Base-by-base conservation (phyloP, 2,329 filamentous ascomycete species). In the Talaromyces sp. region DNA sequence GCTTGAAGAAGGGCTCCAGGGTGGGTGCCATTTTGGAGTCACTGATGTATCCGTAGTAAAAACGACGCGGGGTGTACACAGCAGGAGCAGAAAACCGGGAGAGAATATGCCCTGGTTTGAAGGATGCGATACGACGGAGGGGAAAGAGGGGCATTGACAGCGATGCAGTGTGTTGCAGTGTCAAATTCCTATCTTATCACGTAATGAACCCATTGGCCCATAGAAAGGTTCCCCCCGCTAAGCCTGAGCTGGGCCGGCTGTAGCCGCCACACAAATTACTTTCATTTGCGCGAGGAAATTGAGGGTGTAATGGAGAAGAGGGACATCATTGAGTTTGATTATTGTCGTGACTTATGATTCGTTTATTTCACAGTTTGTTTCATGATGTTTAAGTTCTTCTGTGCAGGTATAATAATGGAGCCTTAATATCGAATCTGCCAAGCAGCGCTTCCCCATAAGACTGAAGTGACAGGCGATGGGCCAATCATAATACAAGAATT, bases 1-100 rank as follows among this genome's bases (percentile, higher is more conserved):
- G 86, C 77, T 90, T 86, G 82, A 97, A 97, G 81, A 89, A 97
- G 60, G 87, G 82, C 74, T 97, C 90, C 64, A 99, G 86, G 74
- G 95, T 85, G 56, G 91, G 90, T 52, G 91, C 90, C 90, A 97
- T 96, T 73, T 85, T 89, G 77, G 60, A 54, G 65, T 78, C 73
- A 62, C 69, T 70, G 60, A 78, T 76, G 57, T 74, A 63, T 52
- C 73, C 74, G 75, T 77, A 78, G 57, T 70, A 77, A 51, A 68
- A 71, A 52, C 74, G 73, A 50, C 58, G 68, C 56, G 47, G 47
- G 30, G 51, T 55, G 42, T 61, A 44, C 47, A 55, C 47, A 56
- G 47, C 49, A 10, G 39, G 36, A n/a, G 51, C 48, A 47, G 56
- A 51, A 53, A 61, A 53, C 41, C 55, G 51, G 43, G 55, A 54